Percentiles rank a stretch among this genome's conserved stretches.
Evolutionary conservation across 2,329 filamentous ascomycete genomes (phyloP).

Genomic region (Xylariales sp.): DNA sequence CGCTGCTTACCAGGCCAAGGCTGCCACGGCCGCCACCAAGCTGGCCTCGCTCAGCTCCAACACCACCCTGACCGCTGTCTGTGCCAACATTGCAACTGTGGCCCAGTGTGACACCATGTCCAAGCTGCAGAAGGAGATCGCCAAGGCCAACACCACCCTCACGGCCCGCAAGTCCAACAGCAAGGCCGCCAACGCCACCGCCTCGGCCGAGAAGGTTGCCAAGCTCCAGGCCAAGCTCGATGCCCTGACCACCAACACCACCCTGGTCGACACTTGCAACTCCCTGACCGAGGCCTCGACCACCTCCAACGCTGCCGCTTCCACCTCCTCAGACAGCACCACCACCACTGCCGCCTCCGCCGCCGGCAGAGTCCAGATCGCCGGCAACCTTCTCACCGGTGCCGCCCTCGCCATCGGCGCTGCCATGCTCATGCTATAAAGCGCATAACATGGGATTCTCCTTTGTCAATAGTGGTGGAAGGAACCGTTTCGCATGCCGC

Average conservation of each 20-base stretch:
- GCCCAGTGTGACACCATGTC: conserved; percentile 26
- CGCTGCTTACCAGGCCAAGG: conserved; percentile 26
- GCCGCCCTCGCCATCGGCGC: conserved; percentile 3
- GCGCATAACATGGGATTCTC: too few species aligned
- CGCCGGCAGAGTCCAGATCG: conserved; percentile 5
- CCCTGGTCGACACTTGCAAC: conserved; percentile 27
- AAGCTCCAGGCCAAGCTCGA: conserved; percentile 22
- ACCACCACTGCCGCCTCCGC: conserved; percentile 4
- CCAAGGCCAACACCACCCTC: conserved; percentile 30
- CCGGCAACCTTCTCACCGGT: conserved; percentile 6
- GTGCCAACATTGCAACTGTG: conserved; percentile 8
- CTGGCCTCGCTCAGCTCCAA: conserved; percentile 26
- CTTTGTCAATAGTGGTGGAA: too few species aligned
- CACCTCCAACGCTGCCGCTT: conserved; percentile 2
- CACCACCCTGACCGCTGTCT: conserved; percentile 23
- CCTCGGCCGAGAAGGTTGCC: conserved; percentile 30
- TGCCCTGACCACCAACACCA: conserved; percentile 28
- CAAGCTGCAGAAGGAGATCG: conserved; percentile 22
- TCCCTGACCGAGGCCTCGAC: conserved; percentile 8
- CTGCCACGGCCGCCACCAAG: conserved; percentile 18
- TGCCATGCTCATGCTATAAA: conserved; percentile 7
- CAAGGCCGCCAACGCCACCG: conserved; percentile 30
- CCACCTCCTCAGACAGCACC: background rate
- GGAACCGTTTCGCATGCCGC: too few species aligned
- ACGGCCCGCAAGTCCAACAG: conserved; percentile 25